Evolutionary conservation across 805 yeast species (phyloP).

Genomic region (Lipomyces spencermartinsiae): DNA sequence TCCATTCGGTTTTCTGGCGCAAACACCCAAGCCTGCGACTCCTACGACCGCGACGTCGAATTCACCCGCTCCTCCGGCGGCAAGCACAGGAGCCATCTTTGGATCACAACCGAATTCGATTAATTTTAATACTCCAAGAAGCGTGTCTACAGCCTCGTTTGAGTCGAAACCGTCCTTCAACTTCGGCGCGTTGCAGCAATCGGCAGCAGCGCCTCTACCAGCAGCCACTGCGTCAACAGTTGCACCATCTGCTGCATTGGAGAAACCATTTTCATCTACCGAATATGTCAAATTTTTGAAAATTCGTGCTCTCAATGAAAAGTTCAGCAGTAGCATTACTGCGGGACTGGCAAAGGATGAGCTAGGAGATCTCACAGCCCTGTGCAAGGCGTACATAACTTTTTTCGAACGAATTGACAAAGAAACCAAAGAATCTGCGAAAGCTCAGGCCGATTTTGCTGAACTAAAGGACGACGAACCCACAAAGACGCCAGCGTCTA

Average conservation of each 20-base stretch:
- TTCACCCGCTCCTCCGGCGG: conserved; percentile 12
- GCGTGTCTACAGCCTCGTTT: conserved; percentile 6
- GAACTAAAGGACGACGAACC: conserved; percentile 16
- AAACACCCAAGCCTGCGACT: not conserved
- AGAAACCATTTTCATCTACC: conserved; percentile 7
- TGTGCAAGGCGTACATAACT: conserved; percentile 25
- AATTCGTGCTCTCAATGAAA: conserved; percentile 38
- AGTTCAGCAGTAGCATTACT: conserved; percentile 25
- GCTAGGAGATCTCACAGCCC: conserved; percentile 33
- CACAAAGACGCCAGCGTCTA: conserved; percentile 1
- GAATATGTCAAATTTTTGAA: conserved; percentile 38
- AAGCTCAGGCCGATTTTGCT: conserved; percentile 27
- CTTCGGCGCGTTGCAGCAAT: not conserved
- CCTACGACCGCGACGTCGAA: conserved; percentile 5
- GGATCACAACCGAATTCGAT: conserved; percentile 6
- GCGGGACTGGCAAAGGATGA: conserved; percentile 31
- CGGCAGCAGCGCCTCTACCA: not conserved
- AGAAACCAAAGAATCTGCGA: conserved; percentile 24
- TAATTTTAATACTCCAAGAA: not conserved
- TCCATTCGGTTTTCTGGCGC: not conserved
- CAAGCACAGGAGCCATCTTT: conserved; percentile 11
- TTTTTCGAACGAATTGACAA: conserved; percentile 21
- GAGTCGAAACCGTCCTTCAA: conserved; percentile 6
- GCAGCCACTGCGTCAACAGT: conserved; percentile 8
- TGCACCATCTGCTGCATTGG: conserved; percentile 10